Conservation (phyloP, 208 protist genomes). For the Acanthamoeba castellanii region DNA sequence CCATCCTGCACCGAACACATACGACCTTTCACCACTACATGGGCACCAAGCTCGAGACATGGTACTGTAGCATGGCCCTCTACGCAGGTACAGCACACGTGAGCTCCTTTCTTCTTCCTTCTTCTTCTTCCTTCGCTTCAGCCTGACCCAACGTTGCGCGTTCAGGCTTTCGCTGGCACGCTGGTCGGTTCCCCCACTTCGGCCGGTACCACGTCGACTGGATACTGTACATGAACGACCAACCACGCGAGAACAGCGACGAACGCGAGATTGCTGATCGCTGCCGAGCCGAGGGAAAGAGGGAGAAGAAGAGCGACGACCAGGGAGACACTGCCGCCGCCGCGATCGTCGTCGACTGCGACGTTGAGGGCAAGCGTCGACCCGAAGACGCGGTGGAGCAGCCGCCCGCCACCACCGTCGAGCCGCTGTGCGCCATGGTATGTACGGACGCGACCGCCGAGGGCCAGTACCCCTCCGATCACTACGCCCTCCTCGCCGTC, state of each 20-base stretch:
- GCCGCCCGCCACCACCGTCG: neutral
- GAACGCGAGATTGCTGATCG: neutral
- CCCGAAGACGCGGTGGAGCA: neutral
- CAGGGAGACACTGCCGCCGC: neutral
- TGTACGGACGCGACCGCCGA: neutral
- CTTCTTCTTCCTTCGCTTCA: neutral
- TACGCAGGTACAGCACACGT: neutral
- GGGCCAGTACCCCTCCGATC: conserved; percentile 38
- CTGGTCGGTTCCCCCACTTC: conserved; percentile 1
- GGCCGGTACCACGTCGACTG: conserved; percentile 42
- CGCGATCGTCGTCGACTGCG: too few species aligned
- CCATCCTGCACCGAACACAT: neutral
- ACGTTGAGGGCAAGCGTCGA: too few species aligned
- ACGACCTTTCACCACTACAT: conserved; percentile 19
- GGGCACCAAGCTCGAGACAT: neutral
- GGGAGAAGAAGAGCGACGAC: neutral
- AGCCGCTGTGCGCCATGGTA: conserved; percentile 11
- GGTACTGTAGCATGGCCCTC: conserved; percentile 16
- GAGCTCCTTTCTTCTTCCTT: neutral
- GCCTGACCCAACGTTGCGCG: neutral
- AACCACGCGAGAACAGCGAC: neutral
- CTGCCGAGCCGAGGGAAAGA: neutral
- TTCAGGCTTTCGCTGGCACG: conserved; percentile 5
- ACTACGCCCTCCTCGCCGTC: conserved; percentile 9
- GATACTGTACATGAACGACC: conserved; percentile 16